phyloP scores from a whole-genome alignment of 2,329 filamentous ascomycete species.

The Epichloe coenophiala region DNA sequence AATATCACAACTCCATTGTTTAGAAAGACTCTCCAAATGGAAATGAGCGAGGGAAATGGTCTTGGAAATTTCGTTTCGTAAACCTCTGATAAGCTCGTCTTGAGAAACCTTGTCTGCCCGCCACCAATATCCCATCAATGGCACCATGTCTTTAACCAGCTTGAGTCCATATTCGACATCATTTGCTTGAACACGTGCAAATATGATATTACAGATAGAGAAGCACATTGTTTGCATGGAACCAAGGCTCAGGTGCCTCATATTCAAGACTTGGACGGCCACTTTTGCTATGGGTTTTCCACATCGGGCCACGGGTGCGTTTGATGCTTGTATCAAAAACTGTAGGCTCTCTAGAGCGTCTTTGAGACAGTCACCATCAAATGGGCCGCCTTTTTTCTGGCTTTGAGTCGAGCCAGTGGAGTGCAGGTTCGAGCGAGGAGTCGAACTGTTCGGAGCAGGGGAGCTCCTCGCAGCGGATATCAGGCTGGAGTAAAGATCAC shows the following conservation, averaged over 20 bases:
- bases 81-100: conserved; percentile 43
- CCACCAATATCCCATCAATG: conserved; percentile 67
- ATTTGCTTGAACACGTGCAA: conserved; percentile 54
- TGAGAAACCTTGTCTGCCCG: conserved; percentile 50
- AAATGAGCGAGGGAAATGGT: conserved; percentile 53
- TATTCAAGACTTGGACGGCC: conserved; percentile 47
- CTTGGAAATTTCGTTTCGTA: conserved; percentile 68
- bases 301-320: conserved; percentile 49
- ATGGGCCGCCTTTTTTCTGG: conserved; percentile 14
- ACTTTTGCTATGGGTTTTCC: conserved; percentile 41
- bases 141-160: conserved; percentile 48
- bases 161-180: conserved; percentile 48
- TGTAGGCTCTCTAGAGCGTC: conserved; percentile 48
- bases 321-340: conserved; percentile 48
- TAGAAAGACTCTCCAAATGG: conserved; percentile 44
- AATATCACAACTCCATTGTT: conserved; percentile 27
- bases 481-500: conserved; percentile 16
- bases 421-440: conserved; percentile 15
- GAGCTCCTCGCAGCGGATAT: conserved; percentile 16
- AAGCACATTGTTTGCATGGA: conserved; percentile 61
- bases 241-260: conserved; percentile 42
- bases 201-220: conserved; percentile 57
- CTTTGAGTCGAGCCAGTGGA: conserved; percentile 18
- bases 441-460: conserved; percentile 29
- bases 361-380: conserved; percentile 21